A percentile compares a stretch with the other conserved stretches of the same genome.
Evolutionary conservation across 2,329 filamentous ascomycete genomes (phyloP).

Genomic region (Pseudocercospora macadamiae): DNA sequence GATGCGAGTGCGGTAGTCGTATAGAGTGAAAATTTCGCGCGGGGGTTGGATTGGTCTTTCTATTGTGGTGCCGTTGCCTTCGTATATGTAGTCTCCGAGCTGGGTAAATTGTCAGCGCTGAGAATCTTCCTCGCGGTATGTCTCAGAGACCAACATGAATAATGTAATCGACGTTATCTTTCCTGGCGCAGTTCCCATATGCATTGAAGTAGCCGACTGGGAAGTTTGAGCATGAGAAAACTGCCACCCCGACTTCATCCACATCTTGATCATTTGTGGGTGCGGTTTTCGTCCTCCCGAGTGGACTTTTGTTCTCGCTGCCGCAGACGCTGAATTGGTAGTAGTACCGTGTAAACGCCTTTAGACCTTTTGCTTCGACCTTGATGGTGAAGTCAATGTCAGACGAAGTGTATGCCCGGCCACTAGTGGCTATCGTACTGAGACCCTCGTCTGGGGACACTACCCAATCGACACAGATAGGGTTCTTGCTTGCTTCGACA

Average conservation of each 20-base stretch:
- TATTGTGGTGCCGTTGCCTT: conserved; percentile 42
- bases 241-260: conserved; percentile 28
- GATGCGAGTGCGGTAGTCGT: conserved; percentile 49
- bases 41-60: conserved; percentile 38
- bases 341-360: conserved; percentile 33
- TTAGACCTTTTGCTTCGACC: conserved; percentile 29
- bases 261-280: conserved; percentile 30
- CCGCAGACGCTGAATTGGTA: conserved; percentile 34
- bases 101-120: too few species aligned
- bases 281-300: conserved; percentile 35
- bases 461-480: conserved; percentile 29
- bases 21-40: conserved; percentile 45
- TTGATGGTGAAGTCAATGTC: conserved; percentile 37
- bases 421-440: conserved; percentile 21
- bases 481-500: conserved; percentile 27
- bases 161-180: conserved; percentile 46
- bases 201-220: conserved; percentile 34
- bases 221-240: conserved; percentile 35
- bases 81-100: conserved; percentile 51
- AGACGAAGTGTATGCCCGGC: conserved; percentile 32
- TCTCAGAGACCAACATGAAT: conserved; percentile 27
- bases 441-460: conserved; percentile 24
- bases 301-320: conserved; percentile 27
- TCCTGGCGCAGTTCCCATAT: conserved; percentile 32
- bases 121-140: too few species aligned